These are phyloP conservation scores for Starmerella floricola DNA, from an alignment of 805 yeast genomes.

Conservation along the genomic window DNA sequence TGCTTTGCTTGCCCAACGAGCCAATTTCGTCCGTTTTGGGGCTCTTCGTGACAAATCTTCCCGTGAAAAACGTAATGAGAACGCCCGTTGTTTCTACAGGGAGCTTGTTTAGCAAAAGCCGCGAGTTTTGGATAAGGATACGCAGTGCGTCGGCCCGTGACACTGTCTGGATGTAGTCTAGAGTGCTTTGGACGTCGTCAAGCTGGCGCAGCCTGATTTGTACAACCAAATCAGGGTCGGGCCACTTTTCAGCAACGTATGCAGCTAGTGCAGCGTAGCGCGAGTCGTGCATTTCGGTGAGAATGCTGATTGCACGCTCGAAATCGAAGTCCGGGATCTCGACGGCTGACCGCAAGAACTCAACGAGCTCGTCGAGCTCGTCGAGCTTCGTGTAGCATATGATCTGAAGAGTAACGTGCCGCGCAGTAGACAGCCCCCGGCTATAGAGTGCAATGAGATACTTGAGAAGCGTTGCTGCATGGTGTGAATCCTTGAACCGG, in stretches of 20 bases:
- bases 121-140: slow-evolving; percentile 55
- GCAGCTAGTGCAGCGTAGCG: slow-evolving; percentile 58
- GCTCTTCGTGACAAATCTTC: slow-evolving; percentile 41
- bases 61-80: slow-evolving; percentile 79
- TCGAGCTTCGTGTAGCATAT: slow-evolving; percentile 73
- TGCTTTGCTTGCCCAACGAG: background rate
- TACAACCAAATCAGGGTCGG: slow-evolving; percentile 63
- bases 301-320: slow-evolving; percentile 48
- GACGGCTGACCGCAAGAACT: slow-evolving; percentile 40
- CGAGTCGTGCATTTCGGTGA: slow-evolving; percentile 47
- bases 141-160: slow-evolving; percentile 66
- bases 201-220: slow-evolving; percentile 61
- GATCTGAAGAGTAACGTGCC: slow-evolving; percentile 68
- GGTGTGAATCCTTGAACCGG: slow-evolving; percentile 65
- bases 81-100: slow-evolving; percentile 77
- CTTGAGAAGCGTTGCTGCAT: slow-evolving; percentile 48
- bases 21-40: background rate
- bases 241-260: slow-evolving; percentile 52
- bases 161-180: slow-evolving; percentile 55
- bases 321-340: slow-evolving; percentile 43
- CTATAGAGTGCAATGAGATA: slow-evolving; percentile 53
- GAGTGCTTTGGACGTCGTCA: slow-evolving; percentile 44
- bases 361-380: slow-evolving; percentile 41
- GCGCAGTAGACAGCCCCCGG: slow-evolving; percentile 47
- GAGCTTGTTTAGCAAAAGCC: slow-evolving; percentile 46